Base-by-base conservation (phyloP, 2,329 filamentous ascomycete genomes). In the Periconia macrospinosa region DNA sequence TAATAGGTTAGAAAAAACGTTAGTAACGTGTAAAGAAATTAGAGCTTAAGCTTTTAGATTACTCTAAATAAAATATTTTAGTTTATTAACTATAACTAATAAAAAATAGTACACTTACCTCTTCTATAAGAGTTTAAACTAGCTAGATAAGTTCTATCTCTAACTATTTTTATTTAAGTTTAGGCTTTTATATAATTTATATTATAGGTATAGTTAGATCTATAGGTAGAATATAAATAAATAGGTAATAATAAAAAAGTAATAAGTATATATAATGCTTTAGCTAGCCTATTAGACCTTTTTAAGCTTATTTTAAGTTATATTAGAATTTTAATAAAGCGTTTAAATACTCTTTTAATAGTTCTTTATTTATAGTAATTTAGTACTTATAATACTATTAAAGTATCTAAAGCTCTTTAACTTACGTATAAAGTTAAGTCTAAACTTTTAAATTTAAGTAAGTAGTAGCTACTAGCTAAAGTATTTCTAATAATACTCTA, bases 61-160 rank as follows among this genome's bases (percentile, higher is more conserved):
- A 1, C 64, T 57, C 48, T 76, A 57, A 1, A 80, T 52, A 3
- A 81, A 66, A 8, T 76, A 75, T 20, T 80, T 78, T 1, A 83
- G 61, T 58, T 83, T 80, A 54, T 84, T 81, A 13, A 82, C 55
- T 1, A 79, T 27, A 5, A 2, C 73, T 57, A 8, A 54, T 18
- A 7, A 59, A 23, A 33, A 47, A 50, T 15, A 52, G 30, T 30
- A 47, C 8, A 15, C 50, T 8, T 1, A 47, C 52, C n/a, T 57
- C 41, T 18, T 35, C 50, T 8, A 54, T n/a, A 8, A 47, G 51
- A 11, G 53, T 19, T 19, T 60, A 45, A 14, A 61, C 18, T 14
- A 49, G 50, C 52, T 18, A 43, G 10, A 58, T 53, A 14, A 60
- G 41, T 43, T 43, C 41, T 11, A 49, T 50, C 15, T 59, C 51